Conservation (phyloP, 148 eudicot species). For the Cornus florida region DNA sequence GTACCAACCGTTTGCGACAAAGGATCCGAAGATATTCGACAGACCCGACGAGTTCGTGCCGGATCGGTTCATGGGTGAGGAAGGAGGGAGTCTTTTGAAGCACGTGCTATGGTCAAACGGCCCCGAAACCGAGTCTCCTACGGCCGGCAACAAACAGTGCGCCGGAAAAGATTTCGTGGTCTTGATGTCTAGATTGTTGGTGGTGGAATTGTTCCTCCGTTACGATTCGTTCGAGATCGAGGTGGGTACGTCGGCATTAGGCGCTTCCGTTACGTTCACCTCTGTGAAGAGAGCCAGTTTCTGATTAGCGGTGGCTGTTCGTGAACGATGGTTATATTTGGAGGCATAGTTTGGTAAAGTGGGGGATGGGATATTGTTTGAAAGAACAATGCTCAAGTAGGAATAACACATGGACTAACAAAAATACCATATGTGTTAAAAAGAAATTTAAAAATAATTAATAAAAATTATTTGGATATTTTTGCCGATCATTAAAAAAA, state of each 20-base stretch:
- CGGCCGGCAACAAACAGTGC: constrained; percentile 71
- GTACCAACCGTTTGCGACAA: constrained; percentile 82
- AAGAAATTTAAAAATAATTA: too few species aligned
- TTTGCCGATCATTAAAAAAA: too few species aligned
- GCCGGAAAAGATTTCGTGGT: constrained; percentile 96
- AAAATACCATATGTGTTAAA: too few species aligned
- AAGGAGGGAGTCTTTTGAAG: constrained; percentile 52
- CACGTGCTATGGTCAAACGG: constrained; percentile 94
- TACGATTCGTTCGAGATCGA: constrained; percentile 88
- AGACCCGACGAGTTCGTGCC: constrained; percentile 74
- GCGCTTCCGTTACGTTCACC: constrained; percentile 55
- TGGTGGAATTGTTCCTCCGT: constrained; percentile 67
- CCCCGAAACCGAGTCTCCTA: constrained; percentile 61
- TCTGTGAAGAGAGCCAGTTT: constrained; percentile 70
- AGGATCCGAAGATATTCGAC: constrained; percentile 72
- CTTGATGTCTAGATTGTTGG: constrained; percentile 59
- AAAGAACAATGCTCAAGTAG: too few species aligned
- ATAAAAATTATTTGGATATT: too few species aligned
- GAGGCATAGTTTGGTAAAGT: too few species aligned
- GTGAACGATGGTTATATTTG: background rate
- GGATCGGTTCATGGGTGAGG: constrained; percentile 64
- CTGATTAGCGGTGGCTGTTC: too few species aligned
- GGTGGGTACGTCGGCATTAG: constrained; percentile 62
- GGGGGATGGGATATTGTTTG: too few species aligned
- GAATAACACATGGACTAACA: too few species aligned